These are phyloP conservation scores for Suhomyces canberraensis DNA, from an alignment of 805 yeast species.

Conservation along the genomic window DNA sequence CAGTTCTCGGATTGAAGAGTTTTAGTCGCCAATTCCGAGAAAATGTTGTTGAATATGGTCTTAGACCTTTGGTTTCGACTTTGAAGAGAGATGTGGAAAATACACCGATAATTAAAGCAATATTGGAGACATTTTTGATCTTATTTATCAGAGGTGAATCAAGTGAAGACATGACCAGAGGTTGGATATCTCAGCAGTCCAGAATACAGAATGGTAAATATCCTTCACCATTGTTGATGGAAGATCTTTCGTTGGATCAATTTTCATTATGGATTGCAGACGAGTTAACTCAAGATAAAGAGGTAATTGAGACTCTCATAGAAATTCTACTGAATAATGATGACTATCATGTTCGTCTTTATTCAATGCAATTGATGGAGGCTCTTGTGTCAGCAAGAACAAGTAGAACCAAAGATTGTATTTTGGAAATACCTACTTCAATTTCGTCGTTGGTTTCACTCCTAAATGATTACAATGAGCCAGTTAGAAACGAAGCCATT, in stretches of 20 bases:
- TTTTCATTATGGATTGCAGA: constrained; percentile 95
- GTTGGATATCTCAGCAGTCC: constrained; percentile 73
- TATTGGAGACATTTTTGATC: constrained; percentile 80
- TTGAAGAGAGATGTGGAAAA: constrained; percentile 67
- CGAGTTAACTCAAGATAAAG: constrained; percentile 65
- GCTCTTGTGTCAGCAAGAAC: constrained; percentile 80
- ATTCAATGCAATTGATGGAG: constrained; percentile 80
- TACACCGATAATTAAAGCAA: constrained; percentile 67
- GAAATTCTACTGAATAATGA: constrained; percentile 46
- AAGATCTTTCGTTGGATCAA: constrained; percentile 64
- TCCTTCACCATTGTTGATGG: constrained; percentile 66
- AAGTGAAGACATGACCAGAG: constrained; percentile 61
- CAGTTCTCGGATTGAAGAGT: constrained; percentile 83
- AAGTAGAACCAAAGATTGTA: constrained; percentile 64
- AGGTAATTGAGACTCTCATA: constrained; percentile 25
- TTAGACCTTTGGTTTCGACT: constrained; percentile 67
- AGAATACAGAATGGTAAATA: constrained; percentile 73
- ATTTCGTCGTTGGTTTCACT: constrained; percentile 67
- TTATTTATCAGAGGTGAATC: constrained; percentile 69
- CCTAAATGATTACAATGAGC: constrained; percentile 56
- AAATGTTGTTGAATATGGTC: constrained; percentile 81
- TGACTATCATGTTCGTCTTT: constrained; percentile 77
- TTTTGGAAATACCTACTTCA: constrained; percentile 74
- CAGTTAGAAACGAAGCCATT: constrained; percentile 84
- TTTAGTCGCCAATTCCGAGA: constrained; percentile 88